These are phyloP conservation scores for Chaetomium fimeti DNA, from an alignment of 495 filamentous ascomycete genomes.

Conservation along the genomic window DNA sequence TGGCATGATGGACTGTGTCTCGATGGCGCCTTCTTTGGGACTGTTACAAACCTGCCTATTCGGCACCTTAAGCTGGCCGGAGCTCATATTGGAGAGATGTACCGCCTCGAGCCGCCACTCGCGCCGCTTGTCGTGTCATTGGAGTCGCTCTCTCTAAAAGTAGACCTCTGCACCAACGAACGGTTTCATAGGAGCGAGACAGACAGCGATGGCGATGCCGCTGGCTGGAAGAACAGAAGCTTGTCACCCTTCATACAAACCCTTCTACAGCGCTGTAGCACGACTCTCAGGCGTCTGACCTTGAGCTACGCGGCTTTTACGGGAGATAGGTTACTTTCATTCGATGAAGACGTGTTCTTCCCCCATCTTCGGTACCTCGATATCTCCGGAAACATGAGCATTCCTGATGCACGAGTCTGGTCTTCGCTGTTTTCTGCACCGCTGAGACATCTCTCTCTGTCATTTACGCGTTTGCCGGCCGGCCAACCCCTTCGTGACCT, in stretches of 20 bases:
- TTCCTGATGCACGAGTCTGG: slow-evolving; percentile 3
- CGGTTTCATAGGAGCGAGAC: slow-evolving; percentile 1
- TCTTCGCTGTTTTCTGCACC: slow-evolving; percentile 3
- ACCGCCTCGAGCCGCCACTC: background rate
- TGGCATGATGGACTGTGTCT: slow-evolving; percentile 5
- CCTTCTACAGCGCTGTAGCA: slow-evolving; percentile 4
- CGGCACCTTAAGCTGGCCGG: slow-evolving; percentile 4
- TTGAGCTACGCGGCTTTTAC: slow-evolving; percentile 1
- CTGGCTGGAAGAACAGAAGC: background rate
- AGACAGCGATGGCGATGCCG: background rate
- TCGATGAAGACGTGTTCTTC: slow-evolving; percentile 4
- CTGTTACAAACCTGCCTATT: slow-evolving; percentile 1
- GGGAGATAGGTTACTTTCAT: slow-evolving; percentile 1
- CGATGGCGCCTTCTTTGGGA: slow-evolving; percentile 4
- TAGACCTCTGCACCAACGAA: background rate
- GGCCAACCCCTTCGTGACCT: slow-evolving; percentile 2
- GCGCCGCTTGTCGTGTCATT: slow-evolving; percentile 3
- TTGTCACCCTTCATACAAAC: slow-evolving; percentile 2
- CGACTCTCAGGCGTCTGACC: slow-evolving; percentile 5
- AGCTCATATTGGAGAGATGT: background rate
- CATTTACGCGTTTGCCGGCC: background rate
- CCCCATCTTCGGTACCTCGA: slow-evolving; percentile 2
- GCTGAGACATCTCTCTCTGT: slow-evolving; percentile 1
- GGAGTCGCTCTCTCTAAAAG: slow-evolving; percentile 5
- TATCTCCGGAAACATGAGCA: slow-evolving; percentile 2